These are phyloP conservation scores for Crithidia expoeki DNA, from an alignment of 208 protist genomes.

Conservation along the genomic window DNA sequence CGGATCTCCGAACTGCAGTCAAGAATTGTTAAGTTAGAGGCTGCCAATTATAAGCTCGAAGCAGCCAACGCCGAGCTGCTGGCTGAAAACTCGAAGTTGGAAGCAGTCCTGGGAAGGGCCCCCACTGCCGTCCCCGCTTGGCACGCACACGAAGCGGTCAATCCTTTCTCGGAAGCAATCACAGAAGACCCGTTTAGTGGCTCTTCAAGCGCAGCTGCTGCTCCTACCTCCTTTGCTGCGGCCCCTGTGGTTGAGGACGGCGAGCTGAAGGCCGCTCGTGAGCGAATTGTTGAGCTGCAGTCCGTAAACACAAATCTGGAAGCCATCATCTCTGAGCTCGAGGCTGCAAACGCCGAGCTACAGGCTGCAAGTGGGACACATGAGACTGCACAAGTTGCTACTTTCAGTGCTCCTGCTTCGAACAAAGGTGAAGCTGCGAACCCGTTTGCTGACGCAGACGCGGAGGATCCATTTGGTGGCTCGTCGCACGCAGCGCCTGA, in stretches of 20 bases:
- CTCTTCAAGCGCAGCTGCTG: too few species aligned
- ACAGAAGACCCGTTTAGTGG: too few species aligned
- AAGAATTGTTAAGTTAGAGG: not conserved
- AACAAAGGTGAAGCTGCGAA: not conserved
- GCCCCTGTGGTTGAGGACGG: not conserved
- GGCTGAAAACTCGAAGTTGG: too few species aligned
- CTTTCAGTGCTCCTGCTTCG: not conserved
- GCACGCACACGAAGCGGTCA: too few species aligned
- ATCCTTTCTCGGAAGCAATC: too few species aligned
- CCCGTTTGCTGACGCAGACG: not conserved
- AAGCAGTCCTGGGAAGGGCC: too few species aligned
- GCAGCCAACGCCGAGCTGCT: not conserved
- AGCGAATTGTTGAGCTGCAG: not conserved
- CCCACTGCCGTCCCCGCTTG: too few species aligned
- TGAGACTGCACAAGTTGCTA: not conserved
- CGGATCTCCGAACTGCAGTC: not conserved
- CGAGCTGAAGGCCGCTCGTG: not conserved
- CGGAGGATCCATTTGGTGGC: not conserved
- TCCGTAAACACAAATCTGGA: not conserved
- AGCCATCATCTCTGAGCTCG: not conserved
- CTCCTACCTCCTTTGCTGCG: not conserved
- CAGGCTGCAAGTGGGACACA: not conserved
- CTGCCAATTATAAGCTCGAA: slow-evolving; percentile 5
- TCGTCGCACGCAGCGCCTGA: not conserved
- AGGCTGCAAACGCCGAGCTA: not conserved